phyloP scores from a whole-genome alignment of 495 filamentous ascomycete species.

The Acidiella bohemica region DNA sequence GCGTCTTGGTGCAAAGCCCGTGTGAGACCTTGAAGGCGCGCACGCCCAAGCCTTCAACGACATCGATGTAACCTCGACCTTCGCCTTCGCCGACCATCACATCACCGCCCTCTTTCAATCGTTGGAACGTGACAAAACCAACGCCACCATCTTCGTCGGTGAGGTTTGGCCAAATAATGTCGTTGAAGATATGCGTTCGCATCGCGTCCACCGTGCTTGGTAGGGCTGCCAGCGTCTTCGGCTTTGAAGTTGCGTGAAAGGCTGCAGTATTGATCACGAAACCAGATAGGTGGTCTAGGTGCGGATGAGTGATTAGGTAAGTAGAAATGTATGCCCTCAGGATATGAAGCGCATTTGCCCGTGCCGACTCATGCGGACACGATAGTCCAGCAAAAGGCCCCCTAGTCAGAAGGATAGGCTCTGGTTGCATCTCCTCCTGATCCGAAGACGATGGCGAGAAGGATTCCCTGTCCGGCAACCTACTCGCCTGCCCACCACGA shows the following conservation, averaged over 20 bases:
- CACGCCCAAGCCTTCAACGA: constrained; percentile 67
- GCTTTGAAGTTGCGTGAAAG: constrained; percentile 53
- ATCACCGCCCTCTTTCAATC: constrained; percentile 77
- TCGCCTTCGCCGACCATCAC: constrained; percentile 63
- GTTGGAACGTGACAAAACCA: constrained; percentile 79
- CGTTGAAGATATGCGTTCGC: constrained; percentile 92
- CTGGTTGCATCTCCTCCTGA: constrained; percentile 15
- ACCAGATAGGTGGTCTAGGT: constrained; percentile 84
- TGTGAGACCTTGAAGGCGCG: constrained; percentile 73
- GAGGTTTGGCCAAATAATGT: constrained; percentile 93
- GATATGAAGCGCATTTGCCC: constrained; percentile 68
- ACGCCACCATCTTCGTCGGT: constrained; percentile 92
- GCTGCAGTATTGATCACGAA: constrained; percentile 86
- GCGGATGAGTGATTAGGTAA: constrained; percentile 84
- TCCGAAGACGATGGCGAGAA: constrained; percentile 13
- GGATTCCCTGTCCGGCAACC: not conserved
- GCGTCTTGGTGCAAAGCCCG: constrained; percentile 67
- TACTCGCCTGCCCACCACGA: constrained; percentile 3
- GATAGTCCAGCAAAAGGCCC: constrained; percentile 67
- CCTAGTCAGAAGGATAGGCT: constrained; percentile 21
- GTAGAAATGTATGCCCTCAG: constrained; percentile 67
- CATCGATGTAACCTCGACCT: constrained; percentile 65
- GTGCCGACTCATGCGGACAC: constrained; percentile 44
- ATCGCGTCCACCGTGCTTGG: constrained; percentile 76
- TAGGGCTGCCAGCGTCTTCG: constrained; percentile 72